phyloP scores from a whole-genome alignment of 2,329 filamentous ascomycete species.

The Lachnellula cervina region DNA sequence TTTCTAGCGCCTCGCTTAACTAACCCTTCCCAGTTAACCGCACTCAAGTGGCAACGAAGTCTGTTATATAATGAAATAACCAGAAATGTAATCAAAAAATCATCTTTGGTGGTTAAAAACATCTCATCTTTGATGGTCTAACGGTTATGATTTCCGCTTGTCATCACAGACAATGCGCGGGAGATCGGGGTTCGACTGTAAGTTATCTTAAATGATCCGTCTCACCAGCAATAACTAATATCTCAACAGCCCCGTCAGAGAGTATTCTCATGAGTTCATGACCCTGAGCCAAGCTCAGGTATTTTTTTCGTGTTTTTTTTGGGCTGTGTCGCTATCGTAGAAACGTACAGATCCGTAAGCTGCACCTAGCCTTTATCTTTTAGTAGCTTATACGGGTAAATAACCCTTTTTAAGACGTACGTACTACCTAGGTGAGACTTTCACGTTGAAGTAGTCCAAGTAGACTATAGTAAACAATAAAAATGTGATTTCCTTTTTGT shows the following conservation, averaged over 20 bases:
- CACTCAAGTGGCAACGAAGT: neutral
- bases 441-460: too few species aligned
- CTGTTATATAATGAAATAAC: neutral
- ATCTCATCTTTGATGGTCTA: constrained; percentile 30
- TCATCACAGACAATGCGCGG: constrained; percentile 15
- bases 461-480: too few species aligned
- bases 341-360: too few species aligned
- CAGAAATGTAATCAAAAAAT: neutral
- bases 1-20: neutral
- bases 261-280: neutral
- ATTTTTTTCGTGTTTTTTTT: neutral
- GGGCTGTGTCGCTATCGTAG: too few species aligned
- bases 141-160: constrained; percentile 35
- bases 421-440: too few species aligned
- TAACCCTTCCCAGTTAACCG: too few species aligned
- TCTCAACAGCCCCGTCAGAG: neutral
- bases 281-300: neutral
- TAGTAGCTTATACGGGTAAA: too few species aligned
- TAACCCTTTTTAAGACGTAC: too few species aligned
- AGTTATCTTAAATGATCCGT: neutral
- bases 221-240: neutral
- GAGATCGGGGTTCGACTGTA: constrained; percentile 1
- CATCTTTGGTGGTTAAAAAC: too few species aligned
- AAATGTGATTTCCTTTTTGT: too few species aligned
- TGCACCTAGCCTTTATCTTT: too few species aligned